Evolutionary conservation across 768 basidiomycete genomes (phyloP).

Genomic region (Tulasnella sp.): DNA sequence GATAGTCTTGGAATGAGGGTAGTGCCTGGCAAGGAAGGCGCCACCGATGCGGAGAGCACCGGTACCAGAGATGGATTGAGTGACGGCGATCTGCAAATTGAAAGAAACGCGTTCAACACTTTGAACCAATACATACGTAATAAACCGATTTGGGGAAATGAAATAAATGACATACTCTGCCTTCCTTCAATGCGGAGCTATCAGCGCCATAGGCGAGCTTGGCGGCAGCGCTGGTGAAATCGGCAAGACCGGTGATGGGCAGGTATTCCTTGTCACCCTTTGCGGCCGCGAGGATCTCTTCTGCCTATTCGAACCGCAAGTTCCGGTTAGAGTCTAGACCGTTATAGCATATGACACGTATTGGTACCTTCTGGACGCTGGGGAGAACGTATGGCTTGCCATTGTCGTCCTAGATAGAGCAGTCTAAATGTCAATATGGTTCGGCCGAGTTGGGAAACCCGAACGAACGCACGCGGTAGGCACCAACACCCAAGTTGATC

Average conservation of each 20-base stretch:
- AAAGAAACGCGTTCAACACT: conserved; percentile 8
- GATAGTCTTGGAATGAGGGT: conserved; percentile 79
- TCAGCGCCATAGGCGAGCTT: conserved; percentile 89
- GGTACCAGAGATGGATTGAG: conserved; percentile 96
- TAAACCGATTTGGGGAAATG: not conserved
- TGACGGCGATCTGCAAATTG: conserved; percentile 62
- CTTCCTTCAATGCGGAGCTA: conserved; percentile 64
- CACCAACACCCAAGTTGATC: conserved; percentile 97
- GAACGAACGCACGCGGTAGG: conserved; percentile 55
- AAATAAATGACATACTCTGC: conserved; percentile 54
- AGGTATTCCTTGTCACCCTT: conserved; percentile 92
- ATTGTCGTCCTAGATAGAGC: conserved; percentile 54
- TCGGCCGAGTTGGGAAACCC: not conserved
- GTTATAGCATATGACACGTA: not conserved
- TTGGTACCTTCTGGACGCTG: conserved; percentile 76
- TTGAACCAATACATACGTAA: conserved; percentile 8
- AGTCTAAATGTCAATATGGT: conserved; percentile 21
- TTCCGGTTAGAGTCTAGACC: conserved; percentile 22
- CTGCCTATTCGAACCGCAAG: conserved; percentile 52
- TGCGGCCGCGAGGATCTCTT: conserved; percentile 61
- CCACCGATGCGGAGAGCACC: conserved; percentile 95
- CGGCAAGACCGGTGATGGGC: conserved; percentile 85
- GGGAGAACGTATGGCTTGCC: conserved; percentile 94
- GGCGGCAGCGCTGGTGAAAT: conserved; percentile 81
- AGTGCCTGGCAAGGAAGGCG: conserved; percentile 85